Evolutionary conservation across 495 filamentous ascomycete genomes (phyloP), one percentile per base, ranked within the genome.

Genomic region (Tuber brumale): DNA sequence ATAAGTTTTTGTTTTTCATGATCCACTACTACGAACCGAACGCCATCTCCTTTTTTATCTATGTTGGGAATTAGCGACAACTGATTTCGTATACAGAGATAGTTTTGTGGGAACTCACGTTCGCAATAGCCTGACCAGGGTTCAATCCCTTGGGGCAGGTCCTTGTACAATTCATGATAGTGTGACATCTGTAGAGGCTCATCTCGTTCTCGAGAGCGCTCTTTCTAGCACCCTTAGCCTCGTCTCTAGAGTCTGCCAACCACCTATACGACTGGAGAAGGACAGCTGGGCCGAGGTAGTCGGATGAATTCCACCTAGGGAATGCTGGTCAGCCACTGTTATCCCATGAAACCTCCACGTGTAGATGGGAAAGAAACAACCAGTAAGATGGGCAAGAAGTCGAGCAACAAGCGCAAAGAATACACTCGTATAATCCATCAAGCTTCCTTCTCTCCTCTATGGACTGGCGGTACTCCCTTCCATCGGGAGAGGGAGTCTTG

Each of bases 101-200:
- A 8, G 92, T 88, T 91, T 97, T 89, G 86, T 90, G 89, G 91
- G 96, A 95, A 91, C 97, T 97, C 86, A 97, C 96, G 88, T 97
- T 90, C 76, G 94, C 93, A 87, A 99, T 97, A 6, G 95, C 95
- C 80, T 90, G 87, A 70, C 92, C 95, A 27, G 95, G 95, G 87
- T 98, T 99, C 84, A 99, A 86, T 42, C 95, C 95, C 92, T 99
- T 99, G 82, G 95, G 95, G 85, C 95, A 99, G 74, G 95, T 97
- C 84, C 92, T 88, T 78, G 93, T 91, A 90, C 95, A 99, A 88
- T 99, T 99, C 81, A 99, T 89, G 85, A 99, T 99, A 75, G 95
- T 99, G 89, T 99, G 95, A 89, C 95, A 99, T 81, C 95, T 89
- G 88, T 97, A 99, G 83, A 99, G 83, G 86, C 92, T 95, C 95